Evolutionary conservation across 345 rosid species (phyloP).

Genomic region (Raphanus raphanistrum): DNA sequence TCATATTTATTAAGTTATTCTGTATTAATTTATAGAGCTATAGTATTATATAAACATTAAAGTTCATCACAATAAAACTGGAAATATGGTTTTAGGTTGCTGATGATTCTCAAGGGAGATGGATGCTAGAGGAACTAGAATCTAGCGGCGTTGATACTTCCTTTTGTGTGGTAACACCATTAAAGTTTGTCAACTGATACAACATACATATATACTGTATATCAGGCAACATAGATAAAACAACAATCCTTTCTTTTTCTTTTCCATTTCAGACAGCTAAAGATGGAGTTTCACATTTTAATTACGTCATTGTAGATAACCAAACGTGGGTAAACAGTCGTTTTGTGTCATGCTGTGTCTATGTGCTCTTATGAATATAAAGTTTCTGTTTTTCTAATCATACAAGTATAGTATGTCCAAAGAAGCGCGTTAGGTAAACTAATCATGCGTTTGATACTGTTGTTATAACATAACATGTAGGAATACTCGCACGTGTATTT

Average conservation of each 20-base stretch:
- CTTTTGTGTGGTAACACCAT: slow-evolving; percentile 52
- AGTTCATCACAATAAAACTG: too few relatives aligned
- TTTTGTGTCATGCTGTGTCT: neutral
- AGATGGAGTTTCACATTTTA: slow-evolving; percentile 77
- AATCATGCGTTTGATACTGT: slow-evolving; percentile 1
- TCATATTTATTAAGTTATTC: too few relatives aligned
- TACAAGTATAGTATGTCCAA: neutral
- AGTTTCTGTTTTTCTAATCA: neutral
- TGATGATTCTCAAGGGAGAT: slow-evolving; percentile 56
- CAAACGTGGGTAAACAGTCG: slow-evolving; percentile 57
- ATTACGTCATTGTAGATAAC: slow-evolving; percentile 77
- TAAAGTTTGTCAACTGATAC: neutral
- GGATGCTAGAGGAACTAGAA: slow-evolving; percentile 57
- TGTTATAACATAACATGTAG: slow-evolving; percentile 41
- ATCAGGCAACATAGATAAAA: neutral
- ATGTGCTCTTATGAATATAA: neutral
- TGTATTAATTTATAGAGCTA: too few relatives aligned
- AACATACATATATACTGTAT: neutral
- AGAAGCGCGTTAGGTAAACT: neutral
- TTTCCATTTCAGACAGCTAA: slow-evolving; percentile 56
- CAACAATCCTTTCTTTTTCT: neutral
- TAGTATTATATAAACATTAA: neutral
- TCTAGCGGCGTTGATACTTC: slow-evolving; percentile 66
- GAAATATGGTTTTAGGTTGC: slow-evolving; percentile 45
- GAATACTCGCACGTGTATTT: slow-evolving; percentile 90